Conservation (phyloP, 2,329 filamentous ascomycete species). For the Xylaria digitata region DNA sequence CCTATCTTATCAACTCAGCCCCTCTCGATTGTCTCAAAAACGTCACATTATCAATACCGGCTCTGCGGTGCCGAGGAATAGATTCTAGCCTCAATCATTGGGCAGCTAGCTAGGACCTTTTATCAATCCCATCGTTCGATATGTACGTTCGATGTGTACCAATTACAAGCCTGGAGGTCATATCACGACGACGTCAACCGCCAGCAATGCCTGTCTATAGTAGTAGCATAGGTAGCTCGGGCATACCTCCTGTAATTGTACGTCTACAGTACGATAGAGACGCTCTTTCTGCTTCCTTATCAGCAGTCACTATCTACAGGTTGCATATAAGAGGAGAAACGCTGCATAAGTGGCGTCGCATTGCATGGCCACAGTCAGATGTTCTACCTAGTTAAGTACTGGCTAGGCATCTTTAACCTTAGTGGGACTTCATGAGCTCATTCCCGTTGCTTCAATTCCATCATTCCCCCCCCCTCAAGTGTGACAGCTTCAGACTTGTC, state of each 20-base stretch:
- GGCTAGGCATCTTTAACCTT: not conserved
- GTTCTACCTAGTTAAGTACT: slow-evolving; percentile 13
- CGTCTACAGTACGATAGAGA: not conserved
- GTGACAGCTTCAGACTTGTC: slow-evolving; percentile 7
- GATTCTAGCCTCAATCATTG: not conserved
- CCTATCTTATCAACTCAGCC: too few relatives aligned
- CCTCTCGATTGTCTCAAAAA: not conserved
- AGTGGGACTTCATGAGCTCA: slow-evolving; percentile 14
- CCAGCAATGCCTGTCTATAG: slow-evolving; percentile 27
- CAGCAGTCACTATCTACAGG: slow-evolving; percentile 16
- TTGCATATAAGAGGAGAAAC: slow-evolving; percentile 25
- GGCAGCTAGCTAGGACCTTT: not conserved
- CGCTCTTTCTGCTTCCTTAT: slow-evolving; percentile 14
- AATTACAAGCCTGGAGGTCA: slow-evolving; percentile 8
- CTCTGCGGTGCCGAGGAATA: slow-evolving; percentile 1
- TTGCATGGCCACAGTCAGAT: slow-evolving; percentile 34
- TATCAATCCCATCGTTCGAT: not conserved
- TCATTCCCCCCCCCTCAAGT: slow-evolving; percentile 19
- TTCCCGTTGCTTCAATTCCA: slow-evolving; percentile 27
- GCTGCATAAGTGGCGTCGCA: slow-evolving; percentile 32
- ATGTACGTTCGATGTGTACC: not conserved
- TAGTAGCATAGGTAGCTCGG: not conserved
- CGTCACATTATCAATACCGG: slow-evolving; percentile 6
- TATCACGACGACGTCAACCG: slow-evolving; percentile 24
- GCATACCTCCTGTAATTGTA: not conserved